Evolutionary conservation across 257 asterid species (phyloP).

Genomic region (Linderniella brevidens): DNA sequence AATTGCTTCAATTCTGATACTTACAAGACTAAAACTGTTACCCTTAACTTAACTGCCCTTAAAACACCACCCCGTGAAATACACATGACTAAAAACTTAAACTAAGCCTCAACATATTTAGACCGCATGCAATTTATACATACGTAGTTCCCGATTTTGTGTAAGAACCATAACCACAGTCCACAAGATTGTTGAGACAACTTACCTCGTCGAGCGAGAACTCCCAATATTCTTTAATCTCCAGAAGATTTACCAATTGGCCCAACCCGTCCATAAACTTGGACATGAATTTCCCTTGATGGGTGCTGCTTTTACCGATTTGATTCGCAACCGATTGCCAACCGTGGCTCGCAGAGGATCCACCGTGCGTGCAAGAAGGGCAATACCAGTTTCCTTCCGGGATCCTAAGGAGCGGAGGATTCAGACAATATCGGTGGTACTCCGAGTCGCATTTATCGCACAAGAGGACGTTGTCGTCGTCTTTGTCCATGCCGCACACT

Average conservation of each 20-base stretch:
- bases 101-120: no score
- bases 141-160: no score
- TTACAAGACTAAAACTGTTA: no score
- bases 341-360: conserved; percentile 13
- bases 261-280: conserved; percentile 43
- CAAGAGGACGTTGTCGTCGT: conserved; percentile 74
- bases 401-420: conserved; percentile 74
- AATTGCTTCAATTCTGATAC: no score
- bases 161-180: not conserved
- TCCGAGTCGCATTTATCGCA: conserved; percentile 89
- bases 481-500: conserved; percentile 95
- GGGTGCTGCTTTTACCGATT: conserved; percentile 21
- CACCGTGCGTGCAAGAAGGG: conserved; percentile 69
- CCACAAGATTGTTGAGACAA: conserved; percentile 1
- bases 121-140: no score
- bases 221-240: conserved; percentile 68
- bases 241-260: conserved; percentile 50
- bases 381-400: conserved; percentile 95
- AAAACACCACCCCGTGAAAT: no score
- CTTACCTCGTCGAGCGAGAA: conserved; percentile 68
- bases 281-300: conserved; percentile 26
- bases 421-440: conserved; percentile 85
- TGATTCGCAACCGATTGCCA: conserved; percentile 12
- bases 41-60: no score
- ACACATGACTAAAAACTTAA: no score